phyloP scores from a whole-genome alignment of 2,329 filamentous ascomycete genomes.

The Ophiocordyceps camponoti-saundersi region DNA sequence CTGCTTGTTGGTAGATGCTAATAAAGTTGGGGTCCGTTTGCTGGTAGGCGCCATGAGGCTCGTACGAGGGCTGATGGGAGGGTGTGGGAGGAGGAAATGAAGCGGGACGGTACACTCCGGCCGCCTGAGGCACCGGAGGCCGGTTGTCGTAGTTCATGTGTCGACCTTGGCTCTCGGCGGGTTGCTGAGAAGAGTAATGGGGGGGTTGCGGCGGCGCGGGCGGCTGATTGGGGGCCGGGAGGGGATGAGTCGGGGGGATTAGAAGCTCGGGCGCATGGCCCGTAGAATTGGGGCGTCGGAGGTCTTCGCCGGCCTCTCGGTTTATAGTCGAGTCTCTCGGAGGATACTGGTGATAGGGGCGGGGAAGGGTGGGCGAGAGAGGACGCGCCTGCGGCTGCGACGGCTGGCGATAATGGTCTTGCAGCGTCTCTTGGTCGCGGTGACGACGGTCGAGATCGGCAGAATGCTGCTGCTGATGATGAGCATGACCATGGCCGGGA shows the following conservation, averaged over 20 bases:
- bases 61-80: conserved; percentile 20
- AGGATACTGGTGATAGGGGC: conserved; percentile 25
- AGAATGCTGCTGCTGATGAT: conserved; percentile 17
- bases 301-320: conserved; percentile 34
- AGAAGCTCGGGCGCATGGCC: conserved; percentile 22
- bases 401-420: conserved; percentile 28
- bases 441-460: conserved; percentile 34
- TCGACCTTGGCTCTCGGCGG: conserved; percentile 26
- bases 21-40: conserved; percentile 17
- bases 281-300: conserved; percentile 35
- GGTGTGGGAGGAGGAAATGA: conserved; percentile 22
- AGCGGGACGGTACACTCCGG: conserved; percentile 21
- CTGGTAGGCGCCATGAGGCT: conserved; percentile 13
- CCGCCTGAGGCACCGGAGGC: conserved; percentile 26
- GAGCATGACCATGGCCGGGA: conserved; percentile 12
- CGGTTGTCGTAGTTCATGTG: conserved; percentile 37
- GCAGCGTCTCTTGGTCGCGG: conserved; percentile 38
- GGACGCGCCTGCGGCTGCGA: conserved; percentile 11
- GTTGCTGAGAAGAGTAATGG: conserved; percentile 13
- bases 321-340: conserved; percentile 36
- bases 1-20: conserved; percentile 24
- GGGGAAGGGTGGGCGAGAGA: conserved; percentile 26
- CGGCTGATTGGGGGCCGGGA: conserved; percentile 12
- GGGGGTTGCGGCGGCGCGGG: conserved; percentile 13
- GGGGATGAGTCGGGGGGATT: conserved; percentile 14